Evolutionary conservation across 345 rosid genomes (phyloP), one percentile per base, ranked within the genome.

Genomic region (Arabis alpina): DNA sequence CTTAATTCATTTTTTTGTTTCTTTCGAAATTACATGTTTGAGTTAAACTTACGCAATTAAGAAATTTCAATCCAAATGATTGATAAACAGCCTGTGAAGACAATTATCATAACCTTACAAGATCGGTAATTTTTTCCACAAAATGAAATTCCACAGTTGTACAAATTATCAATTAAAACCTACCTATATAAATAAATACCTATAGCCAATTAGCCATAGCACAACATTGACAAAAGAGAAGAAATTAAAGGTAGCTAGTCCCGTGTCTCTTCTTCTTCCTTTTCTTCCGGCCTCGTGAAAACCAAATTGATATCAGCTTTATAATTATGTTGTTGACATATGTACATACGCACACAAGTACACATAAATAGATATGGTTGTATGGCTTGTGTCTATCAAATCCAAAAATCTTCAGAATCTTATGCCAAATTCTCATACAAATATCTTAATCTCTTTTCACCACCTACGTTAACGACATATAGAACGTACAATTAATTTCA

Each of bases 231-330:
- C 74, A 75, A 68, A 61, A 68, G 52, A 59, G 69, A 68, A 61
- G 54, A 74, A 67, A 66, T 42, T 58, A 59, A 66, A 54, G 70
- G 70, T n/a, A 37, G 40, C 10, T 36, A 36, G 37, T 54, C 74
- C 11, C 74, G 78, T 68, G 78, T 68, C 69, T 68, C 74, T 68
- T 61, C 69, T 68, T 61, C 74, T 75, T 54, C 64, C 59, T 75
- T 75, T 75, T 61, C 48, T 68, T 53, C 64, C 64, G 57, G 44
- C 74, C 78, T 75, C 78, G 78, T 75, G 78, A 75, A 68, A 68
- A 43, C 42, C 59, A 75, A 75, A 61, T 68, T 61, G 37, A 53
- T 68, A 36, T 60, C 61, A 32, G 28, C 68, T 67, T 66, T 74
- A 52, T 30, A 37, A 13, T 9, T 74, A 43, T 34, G 8, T 50